Percentiles rank a stretch among this genome's conserved stretches.
Evolutionary conservation across 2,329 filamentous ascomycete genomes (phyloP).

Genomic region (Cladosporium sp.): DNA sequence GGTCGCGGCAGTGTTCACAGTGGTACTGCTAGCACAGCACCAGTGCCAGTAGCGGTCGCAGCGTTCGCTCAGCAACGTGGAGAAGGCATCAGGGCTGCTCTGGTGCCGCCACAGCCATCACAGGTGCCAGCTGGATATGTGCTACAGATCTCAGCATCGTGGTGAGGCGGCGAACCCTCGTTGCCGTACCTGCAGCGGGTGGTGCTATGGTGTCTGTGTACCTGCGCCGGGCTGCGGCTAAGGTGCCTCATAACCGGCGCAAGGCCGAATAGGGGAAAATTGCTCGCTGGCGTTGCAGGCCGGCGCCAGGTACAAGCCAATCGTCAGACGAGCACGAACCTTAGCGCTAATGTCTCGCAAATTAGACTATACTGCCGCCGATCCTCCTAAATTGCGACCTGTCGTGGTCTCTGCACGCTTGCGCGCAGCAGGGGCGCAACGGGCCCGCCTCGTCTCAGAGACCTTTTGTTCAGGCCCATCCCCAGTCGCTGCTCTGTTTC

Average conservation of each 20-base stretch:
- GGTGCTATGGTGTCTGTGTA: constrained; percentile 5
- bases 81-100: background rate
- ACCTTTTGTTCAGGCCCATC: constrained; percentile 10
- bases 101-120: background rate
- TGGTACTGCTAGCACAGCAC: background rate
- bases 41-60: background rate
- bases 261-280: constrained; percentile 10
- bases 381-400: constrained; percentile 13
- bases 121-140: background rate
- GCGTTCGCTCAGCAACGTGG: background rate
- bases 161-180: constrained; percentile 6
- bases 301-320: constrained; percentile 12
- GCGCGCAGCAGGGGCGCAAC: constrained; percentile 8
- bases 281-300: background rate
- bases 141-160: background rate
- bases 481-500: constrained; percentile 10
- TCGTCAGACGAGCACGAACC: constrained; percentile 9
- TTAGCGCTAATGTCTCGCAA: constrained; percentile 12
- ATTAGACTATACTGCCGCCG: constrained; percentile 13
- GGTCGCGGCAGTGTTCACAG: too few species aligned
- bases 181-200: background rate
- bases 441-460: background rate
- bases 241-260: background rate
- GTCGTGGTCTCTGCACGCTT: constrained; percentile 9
- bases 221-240: constrained; percentile 9